Percentiles rank a stretch among this genome's conserved stretches.
These are phyloP conservation scores for Fusarium chaquense DNA, from an alignment of 2,329 filamentous ascomycete species.

Conservation along the genomic window DNA sequence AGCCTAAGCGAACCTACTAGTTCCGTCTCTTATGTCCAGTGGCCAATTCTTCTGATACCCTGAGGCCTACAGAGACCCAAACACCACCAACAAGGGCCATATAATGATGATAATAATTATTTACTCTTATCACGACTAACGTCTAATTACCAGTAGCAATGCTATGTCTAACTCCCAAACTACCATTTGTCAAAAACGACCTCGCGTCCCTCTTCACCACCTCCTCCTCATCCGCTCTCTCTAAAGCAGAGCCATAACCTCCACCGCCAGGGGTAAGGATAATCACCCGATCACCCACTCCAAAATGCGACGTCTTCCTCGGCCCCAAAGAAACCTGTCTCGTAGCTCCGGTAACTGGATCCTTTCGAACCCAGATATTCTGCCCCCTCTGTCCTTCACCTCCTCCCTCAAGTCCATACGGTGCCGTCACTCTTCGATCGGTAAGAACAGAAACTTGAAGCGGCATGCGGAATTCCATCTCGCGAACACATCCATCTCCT, in stretches of 20 bases:
- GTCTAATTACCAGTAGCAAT: slow-evolving; percentile 37
- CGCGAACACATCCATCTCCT: slow-evolving; percentile 81
- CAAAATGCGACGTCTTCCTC: slow-evolving; percentile 40
- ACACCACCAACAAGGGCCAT: too few relatives aligned
- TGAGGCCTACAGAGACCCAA: not conserved
- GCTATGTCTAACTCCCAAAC: slow-evolving; percentile 36
- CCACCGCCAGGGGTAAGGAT: slow-evolving; percentile 47
- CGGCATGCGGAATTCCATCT: slow-evolving; percentile 84
- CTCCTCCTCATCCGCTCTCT: not conserved
- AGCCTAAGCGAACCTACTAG: not conserved
- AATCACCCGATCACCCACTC: slow-evolving; percentile 43
- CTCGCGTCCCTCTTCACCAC: slow-evolving; percentile 28
- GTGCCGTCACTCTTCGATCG: slow-evolving; percentile 79
- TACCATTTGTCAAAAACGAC: slow-evolving; percentile 36
- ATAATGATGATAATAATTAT: not conserved
- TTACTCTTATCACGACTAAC: too few relatives aligned
- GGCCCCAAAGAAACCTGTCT: slow-evolving; percentile 48
- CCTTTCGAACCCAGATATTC: slow-evolving; percentile 72
- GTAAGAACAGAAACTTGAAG: slow-evolving; percentile 83
- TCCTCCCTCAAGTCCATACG: slow-evolving; percentile 80
- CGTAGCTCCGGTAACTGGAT: slow-evolving; percentile 49
- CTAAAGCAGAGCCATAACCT: slow-evolving; percentile 34
- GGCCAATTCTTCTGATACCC: too few relatives aligned
- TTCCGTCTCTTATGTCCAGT: not conserved
- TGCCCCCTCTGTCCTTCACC: slow-evolving; percentile 74